These are phyloP conservation scores for Astrocystis sublimbata DNA, from an alignment of 495 filamentous ascomycete genomes.

Conservation along the genomic window DNA sequence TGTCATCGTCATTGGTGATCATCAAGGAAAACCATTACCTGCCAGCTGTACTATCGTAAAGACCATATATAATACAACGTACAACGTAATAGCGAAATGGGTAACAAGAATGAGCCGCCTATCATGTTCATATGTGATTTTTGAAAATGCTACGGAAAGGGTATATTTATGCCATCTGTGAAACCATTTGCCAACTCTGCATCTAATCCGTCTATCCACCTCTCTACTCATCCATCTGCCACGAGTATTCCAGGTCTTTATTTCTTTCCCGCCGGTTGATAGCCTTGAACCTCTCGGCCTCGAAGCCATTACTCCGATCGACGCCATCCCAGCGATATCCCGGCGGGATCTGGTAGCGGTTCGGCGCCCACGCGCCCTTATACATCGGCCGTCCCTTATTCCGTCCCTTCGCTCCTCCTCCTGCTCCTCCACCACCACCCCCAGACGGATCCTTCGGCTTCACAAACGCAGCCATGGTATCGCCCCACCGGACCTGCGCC, in stretches of 20 bases:
- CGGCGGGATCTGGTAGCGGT: conserved; percentile 91
- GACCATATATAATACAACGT: conserved; percentile 10
- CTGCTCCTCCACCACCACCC: not conserved
- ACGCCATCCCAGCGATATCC: conserved; percentile 98
- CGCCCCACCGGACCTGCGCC: conserved; percentile 79
- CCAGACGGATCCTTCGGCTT: conserved; percentile 37
- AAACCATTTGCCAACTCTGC: not conserved
- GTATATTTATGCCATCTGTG: conserved; percentile 10
- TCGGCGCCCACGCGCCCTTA: conserved; percentile 75
- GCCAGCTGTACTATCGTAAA: not conserved
- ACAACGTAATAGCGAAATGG: not conserved
- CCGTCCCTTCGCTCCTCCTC: conserved; percentile 30
- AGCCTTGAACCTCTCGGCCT: conserved; percentile 90
- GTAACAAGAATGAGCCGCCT: not conserved
- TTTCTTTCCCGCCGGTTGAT: conserved; percentile 72
- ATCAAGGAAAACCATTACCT: not conserved
- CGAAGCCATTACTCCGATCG: conserved; percentile 90
- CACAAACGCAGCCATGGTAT: conserved; percentile 85
- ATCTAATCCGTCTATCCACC: too few species aligned
- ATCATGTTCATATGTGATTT: not conserved
- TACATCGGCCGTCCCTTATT: conserved; percentile 74
- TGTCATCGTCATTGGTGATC: not conserved
- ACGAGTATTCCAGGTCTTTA: conserved; percentile 82
- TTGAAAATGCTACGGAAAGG: not conserved
- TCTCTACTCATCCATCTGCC: conserved; percentile 96